phyloP scores from a whole-genome alignment of 2,329 filamentous ascomycete species.

The Arthroderma sp. region DNA sequence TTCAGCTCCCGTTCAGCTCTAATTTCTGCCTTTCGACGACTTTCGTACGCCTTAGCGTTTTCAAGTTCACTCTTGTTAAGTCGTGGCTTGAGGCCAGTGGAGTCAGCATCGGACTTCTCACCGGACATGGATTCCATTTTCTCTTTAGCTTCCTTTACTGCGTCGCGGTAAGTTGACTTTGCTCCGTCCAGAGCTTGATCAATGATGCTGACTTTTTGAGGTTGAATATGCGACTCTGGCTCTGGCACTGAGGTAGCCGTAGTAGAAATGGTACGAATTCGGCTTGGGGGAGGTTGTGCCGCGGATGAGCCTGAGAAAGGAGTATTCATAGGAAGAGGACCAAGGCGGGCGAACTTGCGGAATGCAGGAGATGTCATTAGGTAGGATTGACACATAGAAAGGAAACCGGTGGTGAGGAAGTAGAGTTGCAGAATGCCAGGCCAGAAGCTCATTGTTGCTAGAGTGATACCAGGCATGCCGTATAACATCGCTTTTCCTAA shows the following conservation, averaged over 20 bases:
- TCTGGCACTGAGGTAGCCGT: conserved; percentile 8
- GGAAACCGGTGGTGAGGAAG: conserved; percentile 40
- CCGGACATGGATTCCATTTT: conserved; percentile 19
- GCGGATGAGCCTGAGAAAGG: background rate
- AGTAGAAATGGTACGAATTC: conserved; percentile 7
- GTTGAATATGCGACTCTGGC: conserved; percentile 7
- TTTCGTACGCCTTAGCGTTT: conserved; percentile 23
- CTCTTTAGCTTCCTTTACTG: conserved; percentile 18
- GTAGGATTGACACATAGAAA: conserved; percentile 34
- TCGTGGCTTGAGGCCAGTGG: conserved; percentile 17
- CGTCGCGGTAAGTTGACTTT: conserved; percentile 20
- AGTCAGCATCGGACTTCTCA: conserved; percentile 12
- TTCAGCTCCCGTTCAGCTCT: conserved; percentile 25
- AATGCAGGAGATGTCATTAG: conserved; percentile 31
- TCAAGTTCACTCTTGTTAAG: conserved; percentile 24
- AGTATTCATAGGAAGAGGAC: conserved; percentile 13
- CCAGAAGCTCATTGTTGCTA: conserved; percentile 43
- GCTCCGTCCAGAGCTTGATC: conserved; percentile 27
- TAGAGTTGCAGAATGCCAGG: conserved; percentile 51
- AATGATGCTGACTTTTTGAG: conserved; percentile 20
- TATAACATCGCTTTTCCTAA: conserved; percentile 21
- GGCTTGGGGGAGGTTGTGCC: background rate
- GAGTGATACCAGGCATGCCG: conserved; percentile 42
- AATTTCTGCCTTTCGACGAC: conserved; percentile 20
- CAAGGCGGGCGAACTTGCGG: conserved; percentile 22